Base-by-base conservation (phyloP, 805 yeast species). In the baker's yeast (Saccharomyces cerevisiae) region DNA sequence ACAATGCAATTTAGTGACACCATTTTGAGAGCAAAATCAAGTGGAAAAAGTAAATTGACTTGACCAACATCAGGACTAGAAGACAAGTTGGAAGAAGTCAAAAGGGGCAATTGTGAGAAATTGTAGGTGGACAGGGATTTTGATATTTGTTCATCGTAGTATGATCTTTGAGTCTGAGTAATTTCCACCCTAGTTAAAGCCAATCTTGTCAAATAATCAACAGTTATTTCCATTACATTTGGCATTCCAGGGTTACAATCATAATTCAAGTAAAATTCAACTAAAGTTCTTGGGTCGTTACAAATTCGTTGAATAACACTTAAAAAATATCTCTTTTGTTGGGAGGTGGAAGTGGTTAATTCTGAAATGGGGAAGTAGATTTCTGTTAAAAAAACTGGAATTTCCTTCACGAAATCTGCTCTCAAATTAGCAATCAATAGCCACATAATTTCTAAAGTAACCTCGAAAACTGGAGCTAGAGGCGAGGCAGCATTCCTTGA, bases 331-430 rank as follows among this genome's bases (percentile, higher is more conserved):
- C 95, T 79, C 68, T 92, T 90, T 71, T 95, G 99, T 69, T 92
- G 97, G 9, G 91, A 73, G 0, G 97, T 89, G 0, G 97, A 87
- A 1, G 96, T 83, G 65, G 85, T 87, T 83, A 94, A 81, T 65
- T 92, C 98, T 48, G 94, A 80, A 47, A 95, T 89, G 2, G 98
- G 97, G 71, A 94, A 87, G 69, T 94, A 94, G 52, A 92, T 89
- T 64, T 94, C 98, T 48, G 84, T 86, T 73, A 91, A 81, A 65
- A 95, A 88, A 0, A 95, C 96, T 0, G 97, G 96, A 48, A 94
- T 88, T 67, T 94, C 99, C 60, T 86, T 80, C 70, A 91, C 92
- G 75, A 94, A 90, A 61, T 87, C 94, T 13, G 86, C 79, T 66
- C 99, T 82, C 61, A 95, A 74, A 62, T 89, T 87, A 26, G 90